Evolutionary conservation across 2,329 filamentous ascomycete genomes (phyloP).

Genomic region (Fusarium illudens): DNA sequence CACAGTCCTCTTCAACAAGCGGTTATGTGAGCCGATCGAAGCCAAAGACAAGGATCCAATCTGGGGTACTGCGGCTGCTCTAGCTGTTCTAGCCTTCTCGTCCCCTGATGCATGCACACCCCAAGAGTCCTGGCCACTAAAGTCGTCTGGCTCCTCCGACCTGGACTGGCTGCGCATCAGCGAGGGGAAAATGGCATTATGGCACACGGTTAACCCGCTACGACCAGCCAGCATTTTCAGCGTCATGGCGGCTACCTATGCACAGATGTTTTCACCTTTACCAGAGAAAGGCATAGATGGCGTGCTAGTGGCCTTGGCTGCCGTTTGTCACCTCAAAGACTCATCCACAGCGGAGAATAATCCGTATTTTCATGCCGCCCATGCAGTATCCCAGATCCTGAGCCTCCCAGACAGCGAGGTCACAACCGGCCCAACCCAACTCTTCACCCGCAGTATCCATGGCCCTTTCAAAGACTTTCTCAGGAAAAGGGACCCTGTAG

Average conservation of each 20-base stretch:
- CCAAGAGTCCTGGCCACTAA: conserved; percentile 49
- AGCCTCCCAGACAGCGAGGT: conserved; percentile 42
- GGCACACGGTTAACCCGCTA: conserved; percentile 46
- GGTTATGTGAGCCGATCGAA: conserved; percentile 47
- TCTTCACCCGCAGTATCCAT: conserved; percentile 48
- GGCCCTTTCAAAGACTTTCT: conserved; percentile 48
- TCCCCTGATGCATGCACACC: conserved; percentile 47
- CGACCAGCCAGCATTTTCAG: conserved; percentile 49
- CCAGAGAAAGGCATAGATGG: conserved; percentile 39
- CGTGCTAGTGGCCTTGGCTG: conserved; percentile 38
- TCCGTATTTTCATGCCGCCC: conserved; percentile 51
- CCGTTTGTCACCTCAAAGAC: conserved; percentile 36
- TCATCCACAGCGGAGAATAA: conserved; percentile 48
- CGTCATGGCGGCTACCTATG: conserved; percentile 46
- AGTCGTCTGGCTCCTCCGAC: conserved; percentile 32
- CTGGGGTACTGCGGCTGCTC: conserved; percentile 56
- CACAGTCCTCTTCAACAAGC: conserved; percentile 51
- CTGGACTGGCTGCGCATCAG: conserved; percentile 49
- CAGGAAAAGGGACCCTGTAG: conserved; percentile 46
- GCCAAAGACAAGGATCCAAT: conserved; percentile 53
- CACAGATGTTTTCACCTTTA: conserved; percentile 48
- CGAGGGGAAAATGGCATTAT: conserved; percentile 49
- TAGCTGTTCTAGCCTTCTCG: conserved; percentile 52
- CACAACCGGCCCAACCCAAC: conserved; percentile 43
- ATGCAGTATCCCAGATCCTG: conserved; percentile 47